phyloP scores from a whole-genome alignment of 2,329 filamentous ascomycete species.

The Alternaria longipes region DNA sequence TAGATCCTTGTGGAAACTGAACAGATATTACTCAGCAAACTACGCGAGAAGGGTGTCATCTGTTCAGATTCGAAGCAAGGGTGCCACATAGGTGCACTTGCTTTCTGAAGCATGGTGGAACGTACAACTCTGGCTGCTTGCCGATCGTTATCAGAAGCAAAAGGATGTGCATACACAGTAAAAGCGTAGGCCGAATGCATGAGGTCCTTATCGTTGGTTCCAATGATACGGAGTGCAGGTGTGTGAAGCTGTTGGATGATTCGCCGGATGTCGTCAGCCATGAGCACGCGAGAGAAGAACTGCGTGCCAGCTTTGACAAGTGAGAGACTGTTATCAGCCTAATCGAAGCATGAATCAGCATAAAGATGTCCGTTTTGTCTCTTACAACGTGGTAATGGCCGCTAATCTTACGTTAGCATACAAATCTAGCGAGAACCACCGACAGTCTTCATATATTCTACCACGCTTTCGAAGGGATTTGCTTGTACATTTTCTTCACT shows the following conservation, averaged over 20 bases:
- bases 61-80: no score
- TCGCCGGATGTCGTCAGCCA: no score
- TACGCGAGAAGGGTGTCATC: no score
- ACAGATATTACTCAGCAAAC: no score
- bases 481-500: no score
- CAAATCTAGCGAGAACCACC: background rate
- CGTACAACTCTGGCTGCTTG: background rate
- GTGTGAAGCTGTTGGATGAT: no score
- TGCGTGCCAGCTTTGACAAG: background rate
- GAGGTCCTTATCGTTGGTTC: no score
- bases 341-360: background rate
- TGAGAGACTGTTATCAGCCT: background rate
- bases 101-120: background rate
- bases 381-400: background rate
- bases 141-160: background rate
- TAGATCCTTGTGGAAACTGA: no score
- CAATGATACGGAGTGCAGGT: background rate
- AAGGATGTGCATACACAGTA: background rate
- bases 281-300: background rate
- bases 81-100: no score
- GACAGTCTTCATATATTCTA: background rate
- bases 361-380: background rate
- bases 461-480: background rate
- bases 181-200: no score
- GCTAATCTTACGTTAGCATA: background rate